Base-by-base conservation (phyloP, 176 grass and related monocot genomes). In the Saccharum officinarum region DNA sequence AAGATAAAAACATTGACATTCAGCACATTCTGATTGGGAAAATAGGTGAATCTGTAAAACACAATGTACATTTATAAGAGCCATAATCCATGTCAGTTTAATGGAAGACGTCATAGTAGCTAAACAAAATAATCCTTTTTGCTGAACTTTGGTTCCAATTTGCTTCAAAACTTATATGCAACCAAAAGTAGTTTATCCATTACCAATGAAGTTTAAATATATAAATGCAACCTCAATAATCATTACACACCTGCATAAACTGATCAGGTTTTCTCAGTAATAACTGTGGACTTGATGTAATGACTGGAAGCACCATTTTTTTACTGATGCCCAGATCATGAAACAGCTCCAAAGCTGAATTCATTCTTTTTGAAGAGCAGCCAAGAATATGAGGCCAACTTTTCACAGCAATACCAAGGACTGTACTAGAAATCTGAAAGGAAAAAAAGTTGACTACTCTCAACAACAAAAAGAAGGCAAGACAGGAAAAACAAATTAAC, bases 301-400 rank as follows among this genome's bases (percentile, higher is more conserved):
- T 88, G 71, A 98, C 73, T 78, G 89, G 91, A 57, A 92, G 78
- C 74, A 90, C 37, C 89, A 79, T 95, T 90, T 90, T 93, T 73
- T 86, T 92, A 83, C 54, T 88, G 86, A 94, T 76, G 66, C 89
- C 85, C 54, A 98, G 60, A 81, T 89, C 89, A 88, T 76, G 82
- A 92, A 98, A 90, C 71, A 86, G 49, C 30, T 92, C 78, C 38
- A 95, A 39, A 80, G 86, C 73, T 78, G 75, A 64, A 78, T 87
- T 92, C 75, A 98, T 88, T 86, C 82, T 95, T 92, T 57, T 83
- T 70, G 88, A 85, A 44, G 91, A 98, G 59, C 87, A 93, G 73
- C 93, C 96, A 76, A 98, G 81, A 66, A 94, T 86, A 82, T 92
- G 96, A 25, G 96, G 93, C 96, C 96, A 98, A 85, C 91, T 95